Base-by-base conservation (phyloP, 1,284 basidiomycete species). In the Trichosporon sp. region DNA sequence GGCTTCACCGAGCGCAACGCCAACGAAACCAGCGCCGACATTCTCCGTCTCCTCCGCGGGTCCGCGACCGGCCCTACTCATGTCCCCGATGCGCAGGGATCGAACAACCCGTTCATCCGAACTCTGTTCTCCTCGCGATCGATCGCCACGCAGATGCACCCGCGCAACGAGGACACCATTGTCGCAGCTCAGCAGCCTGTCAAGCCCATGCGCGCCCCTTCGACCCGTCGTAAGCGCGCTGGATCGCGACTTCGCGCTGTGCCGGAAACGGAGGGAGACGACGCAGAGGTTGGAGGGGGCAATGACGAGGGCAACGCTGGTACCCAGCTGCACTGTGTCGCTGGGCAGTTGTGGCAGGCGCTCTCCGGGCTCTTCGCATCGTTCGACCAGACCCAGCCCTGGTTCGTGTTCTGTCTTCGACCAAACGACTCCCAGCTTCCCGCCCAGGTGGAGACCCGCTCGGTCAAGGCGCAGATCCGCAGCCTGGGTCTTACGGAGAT, bases 351-450 rank as follows among this genome's bases (percentile, higher is more conserved):
- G 85, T 88, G 89, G 72, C 83, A 88, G 0, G 92, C 94, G 0
- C 84, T 98, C 35, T 90, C 93, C 75, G 91, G 90, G 0, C 86
- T 98, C 5, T 92, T 98, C 75, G 89, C 93, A 73, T 95, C 93
- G 0, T 86, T 98, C 23, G 90, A 92, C 68, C 95, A 97, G 74
- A 91, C 92, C 13, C 93, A 97, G 84, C 85, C 89, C 1, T 98
- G 95, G 95, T 92, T 91, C 77, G 87, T 97, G 5, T 92, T 97
- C 82, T 97, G 93, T 78, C 82, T 98, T 73, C 94, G 93, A 75
- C 94, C 95, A 11, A 98, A 98, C 79, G 95, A 98, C 84, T 91
- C 92, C 21, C 94, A 97, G 80, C 84, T 98, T 21, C 92, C 95
- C 32, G 93, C 94, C 78, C 95, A 98, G 81, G 85, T 97, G 68